phyloP scores from a whole-genome alignment of 176 grass and related monocot species.

The Typha latifolia region DNA sequence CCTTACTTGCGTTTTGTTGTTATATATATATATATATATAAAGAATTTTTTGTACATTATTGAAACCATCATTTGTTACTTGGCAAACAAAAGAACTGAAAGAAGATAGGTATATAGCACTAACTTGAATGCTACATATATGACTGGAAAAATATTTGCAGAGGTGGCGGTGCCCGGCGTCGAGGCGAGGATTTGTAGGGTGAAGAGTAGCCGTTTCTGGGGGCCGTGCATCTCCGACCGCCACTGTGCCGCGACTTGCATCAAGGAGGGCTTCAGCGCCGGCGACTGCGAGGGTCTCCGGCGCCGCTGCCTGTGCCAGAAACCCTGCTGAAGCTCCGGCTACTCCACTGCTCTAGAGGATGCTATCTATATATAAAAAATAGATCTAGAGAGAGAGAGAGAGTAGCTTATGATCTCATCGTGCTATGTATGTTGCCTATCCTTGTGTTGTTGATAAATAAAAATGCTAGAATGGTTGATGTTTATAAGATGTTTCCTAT shows the following conservation, averaged over 20 bases:
- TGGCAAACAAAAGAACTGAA: neutral
- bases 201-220: neutral
- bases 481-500: too few relatives aligned
- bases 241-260: neutral
- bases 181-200: neutral
- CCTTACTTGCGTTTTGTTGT: too few relatives aligned
- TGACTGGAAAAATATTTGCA: neutral
- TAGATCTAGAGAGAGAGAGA: too few relatives aligned
- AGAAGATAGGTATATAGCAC: too few relatives aligned
- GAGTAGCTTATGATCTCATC: too few relatives aligned
- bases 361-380: too few relatives aligned
- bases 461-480: too few relatives aligned
- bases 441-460: too few relatives aligned
- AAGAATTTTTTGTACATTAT: neutral
- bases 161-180: neutral
- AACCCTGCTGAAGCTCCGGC: neutral
- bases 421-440: too few relatives aligned
- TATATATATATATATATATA: too few relatives aligned
- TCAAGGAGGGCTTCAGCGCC: neutral
- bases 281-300: neutral
- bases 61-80: neutral
- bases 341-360: too few relatives aligned
- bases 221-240: neutral
- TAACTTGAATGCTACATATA: too few relatives aligned
- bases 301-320: constrained; percentile 3